Percentiles rank a stretch among this genome's conserved stretches.
Evolutionary conservation across 208 protist species (phyloP).

Genomic region (Herpetomonas tarakana): DNA sequence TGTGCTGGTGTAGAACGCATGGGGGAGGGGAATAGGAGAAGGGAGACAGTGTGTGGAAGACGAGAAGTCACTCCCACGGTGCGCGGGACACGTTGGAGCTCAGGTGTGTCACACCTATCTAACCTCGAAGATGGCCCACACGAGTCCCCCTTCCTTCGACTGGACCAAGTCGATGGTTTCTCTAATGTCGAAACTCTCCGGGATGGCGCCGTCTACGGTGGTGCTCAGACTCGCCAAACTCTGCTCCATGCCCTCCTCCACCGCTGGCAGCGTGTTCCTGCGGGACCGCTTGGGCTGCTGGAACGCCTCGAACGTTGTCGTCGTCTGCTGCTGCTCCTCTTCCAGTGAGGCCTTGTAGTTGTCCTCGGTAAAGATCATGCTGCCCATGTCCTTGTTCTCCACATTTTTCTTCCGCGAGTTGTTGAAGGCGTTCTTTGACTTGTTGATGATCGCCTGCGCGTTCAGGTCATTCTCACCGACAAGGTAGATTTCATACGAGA

Average conservation of each 20-base stretch:
- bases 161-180: slow-evolving; percentile 68
- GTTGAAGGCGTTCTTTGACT: slow-evolving; percentile 60
- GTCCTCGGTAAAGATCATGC: slow-evolving; percentile 45
- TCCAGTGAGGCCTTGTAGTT: slow-evolving; percentile 37
- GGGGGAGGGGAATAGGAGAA: too few relatives aligned
- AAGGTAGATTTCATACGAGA: slow-evolving; percentile 71
- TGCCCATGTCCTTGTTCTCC: slow-evolving; percentile 5
- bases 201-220: background rate
- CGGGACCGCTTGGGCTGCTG: background rate
- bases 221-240: slow-evolving; percentile 13
- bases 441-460: slow-evolving; percentile 63
- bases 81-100: too few relatives aligned
- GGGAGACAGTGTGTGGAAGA: too few relatives aligned
- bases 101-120: slow-evolving; percentile 18
- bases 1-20: too few relatives aligned
- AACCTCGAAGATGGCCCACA: slow-evolving; percentile 78
- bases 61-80: too few relatives aligned
- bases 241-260: slow-evolving; percentile 24
- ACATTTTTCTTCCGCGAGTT: slow-evolving; percentile 3
- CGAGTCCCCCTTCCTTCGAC: slow-evolving; percentile 47
- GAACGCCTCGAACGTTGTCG: slow-evolving; percentile 7
- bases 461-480: slow-evolving; percentile 63
- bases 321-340: slow-evolving; percentile 23
- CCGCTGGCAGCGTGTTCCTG: slow-evolving; percentile 6
- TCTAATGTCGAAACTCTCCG: slow-evolving; percentile 33